Evolutionary conservation across 1,139 yeast species (phyloP).

Genomic region (Torulaspora globosa): DNA sequence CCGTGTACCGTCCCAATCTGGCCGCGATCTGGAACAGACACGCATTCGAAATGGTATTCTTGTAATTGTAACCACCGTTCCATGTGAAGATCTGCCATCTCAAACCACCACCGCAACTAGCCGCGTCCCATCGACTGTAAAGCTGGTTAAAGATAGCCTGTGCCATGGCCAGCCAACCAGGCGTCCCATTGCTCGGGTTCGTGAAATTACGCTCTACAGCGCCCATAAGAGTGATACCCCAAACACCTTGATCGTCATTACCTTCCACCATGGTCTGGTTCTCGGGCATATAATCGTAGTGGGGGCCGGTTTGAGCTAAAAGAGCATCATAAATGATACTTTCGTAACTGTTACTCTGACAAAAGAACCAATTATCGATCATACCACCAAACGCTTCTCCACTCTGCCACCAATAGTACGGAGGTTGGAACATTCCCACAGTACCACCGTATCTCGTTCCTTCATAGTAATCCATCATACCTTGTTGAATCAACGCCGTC

Average conservation of each 20-base stretch:
- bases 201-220: conserved; percentile 62
- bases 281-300: conserved; percentile 52
- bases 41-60: conserved; percentile 63
- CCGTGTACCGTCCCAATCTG: conserved; percentile 57
- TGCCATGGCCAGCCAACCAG: conserved; percentile 52
- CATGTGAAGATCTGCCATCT: conserved; percentile 71
- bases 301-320: conserved; percentile 51
- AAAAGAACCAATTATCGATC: conserved; percentile 49
- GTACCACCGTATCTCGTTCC: conserved; percentile 53
- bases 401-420: conserved; percentile 73
- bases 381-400: conserved; percentile 66
- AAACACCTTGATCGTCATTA: conserved; percentile 69
- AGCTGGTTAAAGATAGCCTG: conserved; percentile 59
- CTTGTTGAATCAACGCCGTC: conserved; percentile 45
- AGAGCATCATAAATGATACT: conserved; percentile 45
- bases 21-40: conserved; percentile 61
- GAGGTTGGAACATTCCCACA: conserved; percentile 55
- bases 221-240: conserved; percentile 60
- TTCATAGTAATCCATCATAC: conserved; percentile 56
- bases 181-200: conserved; percentile 36
- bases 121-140: conserved; percentile 53
- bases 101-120: conserved; percentile 56
- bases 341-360: conserved; percentile 46
- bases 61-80: conserved; percentile 64
- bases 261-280: conserved; percentile 64